Evolutionary conservation across 257 asterid species (phyloP), one percentile per base, ranked within the genome.

Genomic region (Capsicum pubescens): DNA sequence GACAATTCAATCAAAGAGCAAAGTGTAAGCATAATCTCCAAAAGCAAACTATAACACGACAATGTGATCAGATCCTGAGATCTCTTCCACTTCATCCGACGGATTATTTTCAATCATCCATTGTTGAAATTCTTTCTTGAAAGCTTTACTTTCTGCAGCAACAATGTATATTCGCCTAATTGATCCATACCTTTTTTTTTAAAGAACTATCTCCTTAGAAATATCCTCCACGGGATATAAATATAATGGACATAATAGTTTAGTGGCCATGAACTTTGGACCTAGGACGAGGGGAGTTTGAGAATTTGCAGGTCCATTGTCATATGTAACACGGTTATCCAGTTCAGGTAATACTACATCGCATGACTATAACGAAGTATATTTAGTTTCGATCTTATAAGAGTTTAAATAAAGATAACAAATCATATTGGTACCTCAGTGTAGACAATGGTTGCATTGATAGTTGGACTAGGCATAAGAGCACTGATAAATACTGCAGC

Each of bases 51-150:
- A 26, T 26, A 26, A 26, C 93, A 88, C 83, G 32, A 70, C 86
- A 90, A 86, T 52, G 63, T 86, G 90, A 85, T 88, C 89, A 7
- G 91, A 79, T 9, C 89, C 93, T 0, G 0, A 42, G n/a, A 90
- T 68, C 69, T 82, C 84, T 63, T 14, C 69, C 46, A 87, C 89
- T 86, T 88, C 87, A 69, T 84, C 46, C 1, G 91, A 90, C 16
- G 90, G 87, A 42, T 87, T 90, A 6, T 83, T 72, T 71, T 81
- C 17, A 8, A 86, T 71, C 89, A 90, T 69, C 89, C 87, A 86
- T 50, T 78, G 63, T 16, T 77, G 85, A 3, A 81, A 83, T 1
- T 86, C 84, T 77, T 83, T 82, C 0, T 12, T 66, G 9, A 16
- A 14, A 39, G n/a, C 6, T 70, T 79, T 87, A 80, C 84, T 89